A percentile compares a stretch with the other conserved stretches of the same genome.
phyloP scores from a whole-genome alignment of 202 grass and related monocot genomes.

The Elaeis oleifera region DNA sequence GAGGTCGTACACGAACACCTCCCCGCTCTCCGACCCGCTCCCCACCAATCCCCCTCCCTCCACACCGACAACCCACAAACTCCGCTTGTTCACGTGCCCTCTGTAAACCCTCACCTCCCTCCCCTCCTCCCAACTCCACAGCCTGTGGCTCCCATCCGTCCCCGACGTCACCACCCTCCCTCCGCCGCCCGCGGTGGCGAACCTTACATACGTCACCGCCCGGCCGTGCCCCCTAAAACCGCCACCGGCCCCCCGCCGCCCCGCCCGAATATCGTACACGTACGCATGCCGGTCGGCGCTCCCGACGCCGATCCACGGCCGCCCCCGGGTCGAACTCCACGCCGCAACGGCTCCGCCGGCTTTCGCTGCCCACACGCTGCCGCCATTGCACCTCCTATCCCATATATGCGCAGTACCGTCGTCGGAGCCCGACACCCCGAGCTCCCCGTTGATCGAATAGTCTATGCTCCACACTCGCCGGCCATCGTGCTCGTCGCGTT shows the following conservation, averaged over 20 bases:
- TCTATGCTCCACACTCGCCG: conserved; percentile 76
- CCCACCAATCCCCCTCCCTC: conserved; percentile 52
- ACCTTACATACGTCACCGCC: conserved; percentile 76
- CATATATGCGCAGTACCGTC: conserved; percentile 71
- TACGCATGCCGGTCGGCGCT: conserved; percentile 59
- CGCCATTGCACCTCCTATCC: conserved; percentile 39
- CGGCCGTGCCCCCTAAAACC: conserved; percentile 49
- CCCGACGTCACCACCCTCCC: conserved; percentile 62
- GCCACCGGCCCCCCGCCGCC: conserved; percentile 41
- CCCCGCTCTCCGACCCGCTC: conserved; percentile 73
- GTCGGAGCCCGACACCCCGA: conserved; percentile 73
- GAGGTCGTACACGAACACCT: conserved; percentile 91
- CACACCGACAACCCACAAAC: conserved; percentile 83
- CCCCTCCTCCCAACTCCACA: conserved; percentile 46
- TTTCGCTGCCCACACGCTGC: conserved; percentile 22
- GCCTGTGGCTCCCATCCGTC: conserved; percentile 61
- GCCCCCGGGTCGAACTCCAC: conserved; percentile 85
- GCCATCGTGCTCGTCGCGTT: conserved; percentile 85
- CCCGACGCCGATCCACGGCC: conserved; percentile 56
- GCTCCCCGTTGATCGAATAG: conserved; percentile 37
- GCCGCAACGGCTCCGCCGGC: conserved; percentile 43
- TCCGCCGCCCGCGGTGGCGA: conserved; percentile 15
- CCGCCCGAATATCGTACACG: conserved; percentile 62
- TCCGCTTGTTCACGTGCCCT: conserved; percentile 65
- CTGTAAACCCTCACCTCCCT: conserved; percentile 59